A percentile compares a stretch with the other conserved stretches of the same genome.
These are phyloP conservation scores for Mucor plumbeus DNA, from an alignment of 371 early-diverging fungal genomes.

Conservation along the genomic window DNA sequence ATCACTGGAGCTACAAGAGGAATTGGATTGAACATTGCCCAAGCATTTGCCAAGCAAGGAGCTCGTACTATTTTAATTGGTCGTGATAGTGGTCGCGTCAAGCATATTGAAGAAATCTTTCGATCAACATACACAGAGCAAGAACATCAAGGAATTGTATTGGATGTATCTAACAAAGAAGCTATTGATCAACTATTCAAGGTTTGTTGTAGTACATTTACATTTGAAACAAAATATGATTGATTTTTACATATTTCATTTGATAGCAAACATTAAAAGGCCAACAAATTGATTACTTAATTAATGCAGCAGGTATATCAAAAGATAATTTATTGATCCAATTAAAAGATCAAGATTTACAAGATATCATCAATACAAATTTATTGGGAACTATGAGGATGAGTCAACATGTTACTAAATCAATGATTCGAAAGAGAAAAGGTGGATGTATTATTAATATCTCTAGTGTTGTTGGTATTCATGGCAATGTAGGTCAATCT, in stretches of 20 bases:
- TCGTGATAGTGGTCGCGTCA: constrained; percentile 52
- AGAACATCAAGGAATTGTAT: constrained; percentile 46
- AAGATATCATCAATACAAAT: constrained; percentile 68
- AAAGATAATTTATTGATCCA: constrained; percentile 63
- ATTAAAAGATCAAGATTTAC: constrained; percentile 50
- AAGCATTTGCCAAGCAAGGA: constrained; percentile 64
- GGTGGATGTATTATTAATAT: constrained; percentile 86
- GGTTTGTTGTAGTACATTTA: background rate
- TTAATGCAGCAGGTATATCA: constrained; percentile 74
- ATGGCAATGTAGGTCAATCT: constrained; percentile 80
- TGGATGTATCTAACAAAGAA: constrained; percentile 54
- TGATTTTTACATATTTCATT: too few relatives aligned
- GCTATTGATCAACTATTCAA: constrained; percentile 49
- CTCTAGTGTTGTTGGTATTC: constrained; percentile 78
- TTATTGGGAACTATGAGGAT: constrained; percentile 76
- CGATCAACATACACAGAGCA: constrained; percentile 20
- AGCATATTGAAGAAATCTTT: constrained; percentile 37
- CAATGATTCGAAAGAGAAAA: constrained; percentile 59
- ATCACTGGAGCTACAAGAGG: constrained; percentile 81
- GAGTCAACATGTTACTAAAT: constrained; percentile 58
- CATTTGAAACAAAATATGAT: too few relatives aligned
- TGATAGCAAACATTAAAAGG: constrained; percentile 33
- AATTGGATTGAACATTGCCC: constrained; percentile 72
- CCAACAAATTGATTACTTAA: constrained; percentile 52
- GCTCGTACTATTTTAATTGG: constrained; percentile 64